A percentile compares a stretch with the other conserved stretches of the same genome.
These are phyloP conservation scores for Trichosanthes truncata DNA, from an alignment of 306 rosid genomes.

Conservation along the genomic window DNA sequence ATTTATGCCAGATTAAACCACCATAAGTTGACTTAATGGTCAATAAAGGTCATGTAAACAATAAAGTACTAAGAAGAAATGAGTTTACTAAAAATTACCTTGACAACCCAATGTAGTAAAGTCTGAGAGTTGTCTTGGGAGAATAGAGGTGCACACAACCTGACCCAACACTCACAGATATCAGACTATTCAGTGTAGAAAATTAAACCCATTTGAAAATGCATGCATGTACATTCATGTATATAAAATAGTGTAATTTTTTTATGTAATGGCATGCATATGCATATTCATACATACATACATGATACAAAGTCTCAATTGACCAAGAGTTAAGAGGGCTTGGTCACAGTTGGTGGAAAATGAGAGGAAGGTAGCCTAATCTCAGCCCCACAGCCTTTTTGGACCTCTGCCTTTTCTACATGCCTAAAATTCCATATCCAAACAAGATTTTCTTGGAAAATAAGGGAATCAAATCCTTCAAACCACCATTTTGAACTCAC, in stretches of 20 bases:
- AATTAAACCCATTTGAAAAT: neutral
- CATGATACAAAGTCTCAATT: neutral
- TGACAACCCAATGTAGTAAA: too few relatives aligned
- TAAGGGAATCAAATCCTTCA: too few relatives aligned
- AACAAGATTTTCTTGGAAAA: neutral
- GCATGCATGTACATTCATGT: neutral
- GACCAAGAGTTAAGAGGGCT: neutral
- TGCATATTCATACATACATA: neutral
- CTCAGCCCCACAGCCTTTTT: conserved; percentile 3
- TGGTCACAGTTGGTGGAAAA: neutral
- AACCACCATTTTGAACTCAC: neutral
- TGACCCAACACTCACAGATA: too few relatives aligned
- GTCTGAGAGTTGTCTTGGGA: too few relatives aligned
- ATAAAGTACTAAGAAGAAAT: too few relatives aligned
- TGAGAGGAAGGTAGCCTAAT: conserved; percentile 1
- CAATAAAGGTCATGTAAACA: too few relatives aligned
- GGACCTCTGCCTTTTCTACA: conserved; percentile 1
- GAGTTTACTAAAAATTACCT: too few relatives aligned
- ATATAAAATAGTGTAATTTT: too few relatives aligned
- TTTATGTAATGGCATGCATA: too few relatives aligned
- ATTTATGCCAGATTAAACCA: too few relatives aligned
- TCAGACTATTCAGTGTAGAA: neutral
- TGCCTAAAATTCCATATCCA: neutral
- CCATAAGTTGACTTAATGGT: too few relatives aligned
- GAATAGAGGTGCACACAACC: too few relatives aligned